Base-by-base conservation (phyloP, 2,329 filamentous ascomycete species). In the Ophiocordyceps australis region DNA sequence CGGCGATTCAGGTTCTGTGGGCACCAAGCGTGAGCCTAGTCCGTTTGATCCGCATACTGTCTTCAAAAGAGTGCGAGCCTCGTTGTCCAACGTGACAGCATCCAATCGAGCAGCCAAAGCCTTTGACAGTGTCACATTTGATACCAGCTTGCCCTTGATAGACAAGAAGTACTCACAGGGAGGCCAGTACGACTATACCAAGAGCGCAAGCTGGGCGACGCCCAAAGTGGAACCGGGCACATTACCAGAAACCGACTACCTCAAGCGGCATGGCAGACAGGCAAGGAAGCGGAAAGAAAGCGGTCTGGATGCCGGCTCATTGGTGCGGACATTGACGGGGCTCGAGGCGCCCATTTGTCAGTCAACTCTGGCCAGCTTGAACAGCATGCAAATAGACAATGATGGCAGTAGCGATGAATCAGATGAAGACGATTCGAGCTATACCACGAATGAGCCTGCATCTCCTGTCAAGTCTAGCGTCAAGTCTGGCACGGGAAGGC, bases 121-220 rank as follows among this genome's bases (percentile, higher is more conserved):
- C 9, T 72, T 68, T 32, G 59, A 63, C 17, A 65, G 57, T 32
- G 52, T 71, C 17, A 50, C 59, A 20, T 65, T 72, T 25, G 61
- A 65, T 15, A 54, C 61, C 5, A 52, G 52, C 11, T 46, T 70
- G 17, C 58, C 63, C 1, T 43, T 59, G 28, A 62, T 65, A 22
- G 66, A 62, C 33, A 65, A 61, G 33, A 71, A 71, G 35, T 72
- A 72, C 33, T 58, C 65, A 34, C 56, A 59, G 23, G 62, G 59
- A 5, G 66, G 66, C 10, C 52, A 57, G 3, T 72, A 65, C 32
- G 56, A 63, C 30, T 64, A 41, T 39, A 41, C 40, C 25, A 40
- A 49, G 36, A 39, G 46, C 13, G 37, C 42, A 28, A 17, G 39
- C 22, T 40, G 46, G 21, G 42, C 40, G 23, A 47, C 38, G 18